phyloP scores from a whole-genome alignment of 1,139 yeast species.

The Saccharomyces hybrid region DNA sequence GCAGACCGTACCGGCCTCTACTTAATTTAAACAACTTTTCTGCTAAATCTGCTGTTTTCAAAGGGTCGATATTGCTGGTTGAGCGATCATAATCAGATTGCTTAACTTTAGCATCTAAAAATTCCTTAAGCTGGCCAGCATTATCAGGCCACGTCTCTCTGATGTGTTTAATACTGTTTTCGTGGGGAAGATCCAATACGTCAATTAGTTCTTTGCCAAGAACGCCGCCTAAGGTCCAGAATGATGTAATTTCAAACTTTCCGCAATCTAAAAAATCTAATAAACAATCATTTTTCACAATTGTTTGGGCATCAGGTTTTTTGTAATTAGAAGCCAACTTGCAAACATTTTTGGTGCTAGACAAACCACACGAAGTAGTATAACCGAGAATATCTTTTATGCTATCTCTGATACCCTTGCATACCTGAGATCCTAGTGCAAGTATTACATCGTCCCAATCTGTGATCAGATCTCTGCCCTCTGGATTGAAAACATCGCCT shows the following conservation, averaged over 20 bases:
- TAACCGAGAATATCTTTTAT: slow-evolving; percentile 57
- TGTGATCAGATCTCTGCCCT: slow-evolving; percentile 21
- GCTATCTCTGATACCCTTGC: slow-evolving; percentile 45
- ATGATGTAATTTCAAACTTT: slow-evolving; percentile 58
- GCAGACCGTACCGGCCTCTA: slow-evolving; percentile 51
- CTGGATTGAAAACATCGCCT: slow-evolving; percentile 19
- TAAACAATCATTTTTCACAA: slow-evolving; percentile 47
- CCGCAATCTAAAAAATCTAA: slow-evolving; percentile 45
- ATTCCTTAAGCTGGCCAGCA: slow-evolving; percentile 30
- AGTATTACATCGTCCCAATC: slow-evolving; percentile 88
- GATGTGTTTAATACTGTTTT: slow-evolving; percentile 39
- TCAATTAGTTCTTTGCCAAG: slow-evolving; percentile 56
- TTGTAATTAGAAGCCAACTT: slow-evolving; percentile 82
- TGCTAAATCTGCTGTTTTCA: slow-evolving; percentile 32
- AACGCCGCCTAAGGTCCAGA: slow-evolving; percentile 91
- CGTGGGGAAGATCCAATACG: slow-evolving; percentile 39
- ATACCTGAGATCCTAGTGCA: slow-evolving; percentile 55
- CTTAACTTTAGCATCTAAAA: slow-evolving; percentile 24
- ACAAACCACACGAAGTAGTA: slow-evolving; percentile 87
- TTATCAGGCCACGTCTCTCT: slow-evolving; percentile 38
- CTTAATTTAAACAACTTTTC: slow-evolving; percentile 54
- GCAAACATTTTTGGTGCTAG: slow-evolving; percentile 67
- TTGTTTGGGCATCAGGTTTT: slow-evolving; percentile 84
- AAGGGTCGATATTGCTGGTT: slow-evolving; percentile 28
- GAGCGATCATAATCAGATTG: slow-evolving; percentile 3